phyloP scores from a whole-genome alignment of 495 filamentous ascomycete species.

The Xylaria intraflava region DNA sequence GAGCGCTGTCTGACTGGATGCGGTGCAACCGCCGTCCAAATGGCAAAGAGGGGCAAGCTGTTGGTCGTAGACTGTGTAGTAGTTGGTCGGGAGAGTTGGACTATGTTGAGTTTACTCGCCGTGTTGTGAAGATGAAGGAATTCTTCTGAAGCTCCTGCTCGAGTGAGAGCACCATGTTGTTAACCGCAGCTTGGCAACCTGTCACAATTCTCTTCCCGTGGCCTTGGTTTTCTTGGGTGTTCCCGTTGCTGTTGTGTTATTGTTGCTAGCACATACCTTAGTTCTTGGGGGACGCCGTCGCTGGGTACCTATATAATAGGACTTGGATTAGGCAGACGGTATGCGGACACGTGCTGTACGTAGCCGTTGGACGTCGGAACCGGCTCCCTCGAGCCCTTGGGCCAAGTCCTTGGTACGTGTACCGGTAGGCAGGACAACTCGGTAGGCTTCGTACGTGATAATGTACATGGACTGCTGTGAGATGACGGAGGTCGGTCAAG shows the following conservation, averaged over 20 bases:
- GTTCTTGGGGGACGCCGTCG: too few species aligned
- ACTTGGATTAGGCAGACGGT: too few species aligned
- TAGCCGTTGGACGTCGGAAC: slow-evolving; percentile 8
- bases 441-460: neutral
- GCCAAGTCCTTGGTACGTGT: neutral
- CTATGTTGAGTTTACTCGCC: neutral
- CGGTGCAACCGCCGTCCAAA: neutral
- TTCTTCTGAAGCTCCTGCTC: too few species aligned
- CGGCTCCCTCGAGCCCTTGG: neutral
- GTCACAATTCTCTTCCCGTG: too few species aligned
- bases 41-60: neutral
- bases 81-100: neutral
- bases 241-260: too few species aligned
- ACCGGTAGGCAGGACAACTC: slow-evolving; percentile 2
- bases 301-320: too few species aligned
- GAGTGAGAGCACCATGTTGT: too few species aligned
- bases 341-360: neutral
- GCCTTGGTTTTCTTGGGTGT: too few species aligned
- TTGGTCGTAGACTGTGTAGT: neutral
- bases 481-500: neutral
- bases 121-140: too few species aligned
- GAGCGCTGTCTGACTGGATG: neutral
- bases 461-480: neutral
- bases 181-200: too few species aligned
- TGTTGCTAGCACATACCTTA: too few species aligned